Evolutionary conservation across 1,139 yeast species (phyloP).

Genomic region (Yamadazyma sp.): DNA sequence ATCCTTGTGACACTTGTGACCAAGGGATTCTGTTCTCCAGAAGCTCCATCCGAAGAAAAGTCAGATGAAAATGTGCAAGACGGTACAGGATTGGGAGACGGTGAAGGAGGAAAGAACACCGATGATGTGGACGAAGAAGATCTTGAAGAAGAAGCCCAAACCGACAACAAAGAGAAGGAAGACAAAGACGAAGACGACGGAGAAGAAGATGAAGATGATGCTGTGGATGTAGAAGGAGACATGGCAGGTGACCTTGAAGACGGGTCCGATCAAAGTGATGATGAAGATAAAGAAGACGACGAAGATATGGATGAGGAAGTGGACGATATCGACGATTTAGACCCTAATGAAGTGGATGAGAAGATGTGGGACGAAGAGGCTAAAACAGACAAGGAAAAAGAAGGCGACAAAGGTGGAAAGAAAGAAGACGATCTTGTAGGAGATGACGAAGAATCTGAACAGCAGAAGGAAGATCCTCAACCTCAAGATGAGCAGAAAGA

Average conservation of each 20-base stretch:
- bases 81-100: conserved; percentile 98
- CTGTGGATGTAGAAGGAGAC: conserved; percentile 93
- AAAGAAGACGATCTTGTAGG: conserved; percentile 41
- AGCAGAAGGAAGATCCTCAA: conserved; percentile 24
- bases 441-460: conserved; percentile 38
- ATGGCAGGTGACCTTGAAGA: conserved; percentile 94
- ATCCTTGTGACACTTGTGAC: conserved; percentile 62
- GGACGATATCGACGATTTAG: conserved; percentile 85
- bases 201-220: conserved; percentile 64
- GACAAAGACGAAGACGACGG: conserved; percentile 54
- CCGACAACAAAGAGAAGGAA: conserved; percentile 77
- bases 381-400: conserved; percentile 67
- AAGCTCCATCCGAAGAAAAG: conserved; percentile 68
- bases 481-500: conserved; percentile 32
- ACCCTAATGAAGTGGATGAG: conserved; percentile 94
- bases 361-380: conserved; percentile 99
- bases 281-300: conserved; percentile 50
- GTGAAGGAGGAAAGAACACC: conserved; percentile 77
- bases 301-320: conserved; percentile 83
- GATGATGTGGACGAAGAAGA: conserved; percentile 90
- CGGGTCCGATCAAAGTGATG: conserved; percentile 61
- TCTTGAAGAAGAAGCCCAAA: conserved; percentile 86
- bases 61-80: conserved; percentile 66
- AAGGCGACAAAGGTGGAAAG: conserved; percentile 54
- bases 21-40: conserved; percentile 95